These are phyloP conservation scores for Inga oerstediana DNA, from an alignment of 306 rosid species.

Conservation along the genomic window DNA sequence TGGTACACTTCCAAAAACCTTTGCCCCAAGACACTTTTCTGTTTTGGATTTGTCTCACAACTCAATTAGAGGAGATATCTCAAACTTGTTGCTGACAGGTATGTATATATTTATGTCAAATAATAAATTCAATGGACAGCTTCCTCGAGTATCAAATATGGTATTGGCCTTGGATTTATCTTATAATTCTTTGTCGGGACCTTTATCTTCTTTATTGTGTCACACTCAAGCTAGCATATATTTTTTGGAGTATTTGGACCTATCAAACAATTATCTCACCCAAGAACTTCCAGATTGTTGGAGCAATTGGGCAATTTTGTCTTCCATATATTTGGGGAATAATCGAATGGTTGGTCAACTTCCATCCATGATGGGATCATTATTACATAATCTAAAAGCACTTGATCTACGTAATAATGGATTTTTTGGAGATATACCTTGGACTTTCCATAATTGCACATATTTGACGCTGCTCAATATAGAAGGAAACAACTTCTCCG, in stretches of 20 bases:
- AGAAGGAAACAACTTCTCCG: no score
- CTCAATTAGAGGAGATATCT: background rate
- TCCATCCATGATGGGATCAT: background rate
- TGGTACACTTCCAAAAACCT: no score
- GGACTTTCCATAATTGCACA: no score
- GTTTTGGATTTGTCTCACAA: no score
- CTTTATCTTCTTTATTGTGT: background rate
- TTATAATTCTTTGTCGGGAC: background rate
- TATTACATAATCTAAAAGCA: no score
- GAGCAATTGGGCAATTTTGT: background rate
- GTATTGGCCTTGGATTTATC: background rate
- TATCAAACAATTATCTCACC: background rate
- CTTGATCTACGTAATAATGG: no score
- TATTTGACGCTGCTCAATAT: background rate
- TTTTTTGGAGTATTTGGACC: background rate
- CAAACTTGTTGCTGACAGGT: no score
- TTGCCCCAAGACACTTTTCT: background rate
- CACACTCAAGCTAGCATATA: fast-evolving
- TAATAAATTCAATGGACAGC: background rate
- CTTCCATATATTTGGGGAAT: background rate
- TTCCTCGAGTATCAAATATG: background rate
- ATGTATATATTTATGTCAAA: background rate
- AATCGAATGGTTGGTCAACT: background rate
- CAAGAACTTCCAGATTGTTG: background rate
- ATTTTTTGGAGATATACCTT: no score